Evolutionary conservation across 2,329 filamentous ascomycete species (phyloP).

Genomic region (Westerdykella sp.): DNA sequence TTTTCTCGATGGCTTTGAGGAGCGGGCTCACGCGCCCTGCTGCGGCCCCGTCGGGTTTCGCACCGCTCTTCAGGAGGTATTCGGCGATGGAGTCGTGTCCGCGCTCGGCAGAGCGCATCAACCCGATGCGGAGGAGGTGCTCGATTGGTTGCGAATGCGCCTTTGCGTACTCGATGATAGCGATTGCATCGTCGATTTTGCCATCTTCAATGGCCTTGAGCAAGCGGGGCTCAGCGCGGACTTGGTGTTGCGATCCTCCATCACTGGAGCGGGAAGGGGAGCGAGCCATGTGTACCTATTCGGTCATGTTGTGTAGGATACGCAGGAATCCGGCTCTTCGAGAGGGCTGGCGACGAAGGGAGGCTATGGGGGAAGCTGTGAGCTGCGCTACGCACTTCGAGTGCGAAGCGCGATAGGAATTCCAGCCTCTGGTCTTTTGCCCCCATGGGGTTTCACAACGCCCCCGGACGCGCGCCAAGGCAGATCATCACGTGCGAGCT

Average conservation of each 20-base stretch:
- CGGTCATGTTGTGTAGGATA: background rate
- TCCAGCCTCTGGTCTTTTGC: background rate
- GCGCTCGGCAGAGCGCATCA: conserved; percentile 32
- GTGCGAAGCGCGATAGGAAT: no score
- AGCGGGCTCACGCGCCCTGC: conserved; percentile 27
- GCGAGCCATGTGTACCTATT: conserved; percentile 19
- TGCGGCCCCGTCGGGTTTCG: conserved; percentile 30
- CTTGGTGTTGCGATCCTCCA: conserved; percentile 22
- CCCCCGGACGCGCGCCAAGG: conserved; percentile 14
- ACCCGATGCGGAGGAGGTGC: conserved; percentile 32
- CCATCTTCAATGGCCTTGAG: conserved; percentile 32
- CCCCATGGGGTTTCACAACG: conserved; percentile 9
- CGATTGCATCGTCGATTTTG: conserved; percentile 24
- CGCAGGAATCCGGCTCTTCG: no score
- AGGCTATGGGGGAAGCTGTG: no score
- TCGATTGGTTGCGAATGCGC: conserved; percentile 15
- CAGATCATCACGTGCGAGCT: conserved; percentile 22
- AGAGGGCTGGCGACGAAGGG: no score
- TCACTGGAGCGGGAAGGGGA: conserved; percentile 34
- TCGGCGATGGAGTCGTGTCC: conserved; percentile 25
- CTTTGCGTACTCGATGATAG: conserved; percentile 27
- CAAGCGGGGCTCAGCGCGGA: conserved; percentile 30
- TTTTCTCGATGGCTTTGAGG: conserved; percentile 28
- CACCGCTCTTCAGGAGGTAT: conserved; percentile 29
- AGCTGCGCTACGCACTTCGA: no score